Evolutionary conservation across 2,329 filamentous ascomycete species (phyloP).

Genomic region (Fusarium cicatricum): DNA sequence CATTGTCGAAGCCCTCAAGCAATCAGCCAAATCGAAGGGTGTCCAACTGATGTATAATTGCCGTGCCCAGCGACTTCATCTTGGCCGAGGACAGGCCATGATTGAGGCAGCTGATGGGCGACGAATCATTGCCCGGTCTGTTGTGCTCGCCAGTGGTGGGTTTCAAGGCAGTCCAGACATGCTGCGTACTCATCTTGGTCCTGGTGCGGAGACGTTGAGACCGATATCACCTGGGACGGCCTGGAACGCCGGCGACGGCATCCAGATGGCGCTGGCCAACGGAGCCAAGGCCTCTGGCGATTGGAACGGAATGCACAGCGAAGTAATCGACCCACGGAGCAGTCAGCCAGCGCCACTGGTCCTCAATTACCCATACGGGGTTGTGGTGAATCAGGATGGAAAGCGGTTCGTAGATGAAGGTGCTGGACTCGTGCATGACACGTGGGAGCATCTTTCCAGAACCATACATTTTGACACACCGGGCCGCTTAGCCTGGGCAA

Average conservation of each 20-base stretch:
- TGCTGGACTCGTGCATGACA: conserved; percentile 11
- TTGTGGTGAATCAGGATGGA: conserved; percentile 11
- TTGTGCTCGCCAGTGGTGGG: conserved; percentile 10
- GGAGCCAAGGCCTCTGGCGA: conserved; percentile 10
- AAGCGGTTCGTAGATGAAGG: conserved; percentile 12
- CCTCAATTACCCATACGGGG: conserved; percentile 8
- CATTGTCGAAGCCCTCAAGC: conserved; percentile 9
- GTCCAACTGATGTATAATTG: conserved; percentile 10
- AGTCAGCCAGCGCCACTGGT: conserved; percentile 9
- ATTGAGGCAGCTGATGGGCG: conserved; percentile 12
- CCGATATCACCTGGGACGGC: conserved; percentile 11
- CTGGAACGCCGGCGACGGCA: conserved; percentile 11
- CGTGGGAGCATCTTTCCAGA: conserved; percentile 11
- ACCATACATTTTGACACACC: conserved; percentile 12
- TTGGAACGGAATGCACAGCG: conserved; percentile 9
- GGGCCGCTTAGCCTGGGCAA: conserved; percentile 9
- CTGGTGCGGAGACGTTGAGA: conserved; percentile 12
- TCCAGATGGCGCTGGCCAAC: conserved; percentile 10
- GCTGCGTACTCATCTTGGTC: conserved; percentile 12
- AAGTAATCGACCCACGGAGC: conserved; percentile 9
- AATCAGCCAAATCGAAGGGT: conserved; percentile 14
- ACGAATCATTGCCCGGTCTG: conserved; percentile 5
- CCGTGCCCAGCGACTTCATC: conserved; percentile 12
- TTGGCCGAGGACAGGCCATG: conserved; percentile 1
- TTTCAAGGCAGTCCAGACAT: conserved; percentile 13